Evolutionary conservation across 371 early-diverging fungal species (phyloP), one percentile per base, ranked within the genome.

Genomic region (Conidiobolus incongruus): DNA sequence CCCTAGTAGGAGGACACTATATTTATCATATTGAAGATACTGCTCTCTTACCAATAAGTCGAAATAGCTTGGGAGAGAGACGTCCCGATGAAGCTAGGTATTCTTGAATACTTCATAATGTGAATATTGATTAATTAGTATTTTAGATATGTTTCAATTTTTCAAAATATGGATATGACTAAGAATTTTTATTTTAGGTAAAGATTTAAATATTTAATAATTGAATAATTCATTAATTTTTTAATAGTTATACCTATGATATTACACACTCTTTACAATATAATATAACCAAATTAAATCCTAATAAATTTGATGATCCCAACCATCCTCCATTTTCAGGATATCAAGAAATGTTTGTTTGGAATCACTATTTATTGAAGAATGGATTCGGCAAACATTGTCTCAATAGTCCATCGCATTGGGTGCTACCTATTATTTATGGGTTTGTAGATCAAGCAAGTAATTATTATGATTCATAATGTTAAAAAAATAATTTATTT

Each of bases 381-480:
- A 63, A 68, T 19, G 88, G 77, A 1, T 81, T 81, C 50, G 60
- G 65, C 21, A 60, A 61, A 13, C 15, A 44, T 16, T 44, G 44
- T 44, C 15, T 38, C 29, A 66, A 62, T 19, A 66, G 67, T 39
- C 56, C 66, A 23, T 73, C 81, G 6, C 72, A 77, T 16, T 94
- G 93, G 93, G 75, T 80, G 1, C 52, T 92, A 19, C 89, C 88
- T 0, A 57, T 91, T 45, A 86, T 94, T 48, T 78, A 94, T 56
- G 97, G 97, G 0, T 96, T 93, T 55, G 85, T 93, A 13, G 91
- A 89, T 52, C 94, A 94, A 65, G 79, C 89, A 6, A 80, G 81
- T 83, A 63, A 45, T 72, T n/a, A 15, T 38, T 12, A 38, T 21
- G 13, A 19, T 28, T 38, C 7, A 19, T 11, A 4, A 28, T 11